phyloP scores from a whole-genome alignment of 768 basidiomycete species.

The Amanita phalloides region DNA sequence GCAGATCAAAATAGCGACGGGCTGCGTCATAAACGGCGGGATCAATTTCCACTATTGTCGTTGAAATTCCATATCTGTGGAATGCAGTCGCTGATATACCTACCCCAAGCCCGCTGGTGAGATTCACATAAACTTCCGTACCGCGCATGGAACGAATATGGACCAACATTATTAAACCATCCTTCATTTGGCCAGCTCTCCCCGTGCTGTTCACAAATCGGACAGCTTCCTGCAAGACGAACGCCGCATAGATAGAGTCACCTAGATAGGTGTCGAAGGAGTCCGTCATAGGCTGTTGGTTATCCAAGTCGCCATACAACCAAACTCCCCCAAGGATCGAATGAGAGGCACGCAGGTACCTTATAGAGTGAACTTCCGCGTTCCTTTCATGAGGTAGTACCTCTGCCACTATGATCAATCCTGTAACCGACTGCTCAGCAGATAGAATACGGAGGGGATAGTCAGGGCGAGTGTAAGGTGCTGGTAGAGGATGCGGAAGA shows the following conservation, averaged over 20 bases:
- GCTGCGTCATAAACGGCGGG: slow-evolving; percentile 84
- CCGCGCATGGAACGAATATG: not conserved
- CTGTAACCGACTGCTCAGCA: slow-evolving; percentile 62
- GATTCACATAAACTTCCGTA: slow-evolving; percentile 4
- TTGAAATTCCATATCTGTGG: slow-evolving; percentile 51
- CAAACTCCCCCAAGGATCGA: slow-evolving; percentile 71
- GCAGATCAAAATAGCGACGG: slow-evolving; percentile 68
- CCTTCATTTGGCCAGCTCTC: slow-evolving; percentile 24
- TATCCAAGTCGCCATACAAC: slow-evolving; percentile 44
- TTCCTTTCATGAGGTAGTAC: slow-evolving; percentile 28
- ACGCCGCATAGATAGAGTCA: slow-evolving; percentile 77
- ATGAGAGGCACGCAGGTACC: slow-evolving; percentile 55
- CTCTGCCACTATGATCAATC: slow-evolving; percentile 78
- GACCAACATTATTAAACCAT: slow-evolving; percentile 67
- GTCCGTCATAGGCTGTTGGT: slow-evolving; percentile 34
- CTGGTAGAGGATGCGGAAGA: slow-evolving; percentile 40
- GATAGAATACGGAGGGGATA: slow-evolving; percentile 58
- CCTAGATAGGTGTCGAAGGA: slow-evolving; percentile 44
- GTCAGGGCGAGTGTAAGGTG: slow-evolving; percentile 39
- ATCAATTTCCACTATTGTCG: slow-evolving; percentile 90
- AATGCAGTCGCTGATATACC: slow-evolving; percentile 78
- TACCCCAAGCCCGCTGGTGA: slow-evolving; percentile 71
- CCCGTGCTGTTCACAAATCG: slow-evolving; percentile 50
- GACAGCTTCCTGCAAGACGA: slow-evolving; percentile 79
- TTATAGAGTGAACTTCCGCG: slow-evolving; percentile 35